Evolutionary conservation across 2,329 filamentous ascomycete species (phyloP), one percentile per base, ranked within the genome.

Genomic region (Leptographium wingfieldii): DNA sequence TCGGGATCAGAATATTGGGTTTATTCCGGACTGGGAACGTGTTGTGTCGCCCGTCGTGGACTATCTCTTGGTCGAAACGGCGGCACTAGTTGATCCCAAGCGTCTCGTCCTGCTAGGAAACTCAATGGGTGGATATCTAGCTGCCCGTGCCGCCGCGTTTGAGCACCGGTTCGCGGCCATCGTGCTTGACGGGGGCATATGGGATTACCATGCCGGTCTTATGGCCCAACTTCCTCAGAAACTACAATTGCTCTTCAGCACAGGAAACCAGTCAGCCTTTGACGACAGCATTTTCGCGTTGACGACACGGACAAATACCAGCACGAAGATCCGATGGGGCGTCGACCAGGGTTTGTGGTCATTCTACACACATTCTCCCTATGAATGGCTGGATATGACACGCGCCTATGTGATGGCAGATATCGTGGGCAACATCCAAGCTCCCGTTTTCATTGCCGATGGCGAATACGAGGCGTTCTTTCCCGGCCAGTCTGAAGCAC

Each of bases 21-120:
- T 78, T 63, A 75, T 76, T n/a, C 69, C 68, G 0, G 68, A 77
- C 25, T 77, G 75, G 75, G 73, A 75, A 63, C 66, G 62, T 6
- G 74, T 73, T 0, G 67, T 73, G 5, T 70, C 68, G 0, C 74
- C 74, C 0, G 66, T 77, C 2, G 65, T 78, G 0, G 73, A 77
- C 64, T 72, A 72, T 27, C 55, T 71, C 0, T 40, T 70, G 3
- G 52, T 46, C 2, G 56, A 58, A 31, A 61, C 61, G 3, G 59
- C 43, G 11, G 27, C 60, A 54, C 62, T 65, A 5, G 73, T 76
- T 4, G 70, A 74, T 59, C 35, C 57, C 10, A 48, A 64, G 65
- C 60, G 69, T 46, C 49, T 77, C 5, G 75, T 65, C 5, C 65
- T 77, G 2, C 51, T 74, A n/a, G 76, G 76, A 10, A 65, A 70